A percentile compares a stretch with the other conserved stretches of the same genome.
phyloP scores from a whole-genome alignment of 2,329 filamentous ascomycete species.

The Botrytis fragariae region DNA sequence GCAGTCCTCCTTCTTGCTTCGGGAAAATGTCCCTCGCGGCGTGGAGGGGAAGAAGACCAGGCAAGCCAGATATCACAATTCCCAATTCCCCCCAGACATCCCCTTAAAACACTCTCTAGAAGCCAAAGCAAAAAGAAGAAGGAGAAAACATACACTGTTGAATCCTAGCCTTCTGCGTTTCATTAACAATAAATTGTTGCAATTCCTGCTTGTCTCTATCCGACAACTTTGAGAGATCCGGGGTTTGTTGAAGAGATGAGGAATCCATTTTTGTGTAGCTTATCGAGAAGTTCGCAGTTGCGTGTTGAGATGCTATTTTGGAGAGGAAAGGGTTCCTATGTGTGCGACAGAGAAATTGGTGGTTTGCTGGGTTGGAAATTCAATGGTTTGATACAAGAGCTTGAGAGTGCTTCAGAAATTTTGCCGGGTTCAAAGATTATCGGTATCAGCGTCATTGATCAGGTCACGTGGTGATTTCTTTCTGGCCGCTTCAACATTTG shows the following conservation, averaged over 20 bases:
- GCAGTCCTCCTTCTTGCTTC: background rate
- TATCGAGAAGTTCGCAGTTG: constrained; percentile 38
- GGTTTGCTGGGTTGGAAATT: background rate
- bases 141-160: constrained; percentile 46
- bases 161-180: constrained; percentile 76
- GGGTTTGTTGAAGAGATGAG: constrained; percentile 27
- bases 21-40: too few relatives aligned
- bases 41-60: background rate
- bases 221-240: constrained; percentile 70
- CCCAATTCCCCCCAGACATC: background rate
- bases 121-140: background rate
- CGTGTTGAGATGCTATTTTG: background rate
- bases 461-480: background rate
- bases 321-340: background rate
- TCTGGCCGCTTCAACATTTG: background rate
- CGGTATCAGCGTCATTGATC: constrained; percentile 3
- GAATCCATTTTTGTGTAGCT: constrained; percentile 31
- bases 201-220: constrained; percentile 84
- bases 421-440: background rate
- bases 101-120: background rate
- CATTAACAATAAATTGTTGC: constrained; percentile 78
- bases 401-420: constrained; percentile 4
- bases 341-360: background rate
- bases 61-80: too few relatives aligned
- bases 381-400: background rate